Evolutionary conservation across 73 alveolate species (phyloP), one percentile per base, ranked within the genome.

Genomic region (Stentor roeselii): DNA sequence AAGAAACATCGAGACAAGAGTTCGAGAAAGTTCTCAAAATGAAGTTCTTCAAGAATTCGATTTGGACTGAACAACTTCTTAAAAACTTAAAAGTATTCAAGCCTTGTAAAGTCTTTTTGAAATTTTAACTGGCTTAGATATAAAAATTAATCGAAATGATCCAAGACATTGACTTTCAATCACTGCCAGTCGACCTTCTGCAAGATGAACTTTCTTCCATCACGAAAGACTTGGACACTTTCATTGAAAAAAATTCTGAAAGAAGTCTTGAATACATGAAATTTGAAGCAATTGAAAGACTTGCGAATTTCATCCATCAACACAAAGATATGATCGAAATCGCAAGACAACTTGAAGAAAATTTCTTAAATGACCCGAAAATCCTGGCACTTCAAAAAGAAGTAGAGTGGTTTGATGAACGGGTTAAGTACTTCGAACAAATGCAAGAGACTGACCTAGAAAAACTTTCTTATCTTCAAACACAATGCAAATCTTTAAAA

Each of bases 221-320:
- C n/a, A n/a, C n/a, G n/a, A n/a, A n/a, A n/a, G n/a, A n/a, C n/a
- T 50, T 50, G 21, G 67, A 50, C 67, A 50, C 67, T 50, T 50
- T 11, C 21, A 50, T 50, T 11, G 67, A 50, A 50, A 6, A 50
- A 50, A 50, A 50, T 50, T 50, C 67, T 50, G 21, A 6, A 21
- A 50, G 67, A 50, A 50, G 21, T 21, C 21, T 50, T 11, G 67
- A 50, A 50, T 50, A 11, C 67, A 50, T 50, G 67, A 50, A 50
- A 50, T 50, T 50, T 21, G 67, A 50, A 50, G 67, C 67, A 11
- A 6, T 50, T 50, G 67, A 50, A 50, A 6, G 67, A 11, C 6
- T 50, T 11, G 21, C 6, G 21, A 50, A 50, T 21, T 50, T 11
- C 67, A 6, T 50, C 6, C 30, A 6, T 50, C 30, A 50, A 50